Base-by-base conservation (phyloP, 371 early-diverging fungal species). In the Mortierella sp. region DNA sequence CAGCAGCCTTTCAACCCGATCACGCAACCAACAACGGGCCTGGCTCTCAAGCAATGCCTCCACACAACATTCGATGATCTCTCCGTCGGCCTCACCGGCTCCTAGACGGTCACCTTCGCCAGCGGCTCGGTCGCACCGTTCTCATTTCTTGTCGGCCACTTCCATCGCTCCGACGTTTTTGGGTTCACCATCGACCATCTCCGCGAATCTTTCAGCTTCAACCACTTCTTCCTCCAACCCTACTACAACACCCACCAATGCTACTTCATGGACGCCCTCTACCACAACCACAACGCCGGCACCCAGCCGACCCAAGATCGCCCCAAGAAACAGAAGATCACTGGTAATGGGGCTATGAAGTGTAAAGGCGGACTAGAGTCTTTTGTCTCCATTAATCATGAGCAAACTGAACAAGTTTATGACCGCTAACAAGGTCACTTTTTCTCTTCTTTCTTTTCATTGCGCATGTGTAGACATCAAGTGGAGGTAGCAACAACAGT, bases 301-400 rank as follows among this genome's bases (percentile, higher is more conserved):
- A 21, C 21, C 23, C 11, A 19, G 21, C 15, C 47, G 67, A 43
- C 66, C 70, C 11, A 63, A 71, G 48, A 67, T 75, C 28, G 56
- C 67, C 30, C 76, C 76, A 48, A 47, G 76, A 53, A 70, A 75
- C 26, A 52, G 76, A 50, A 48, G 76, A 63, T 66, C 70, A 50
- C 18, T 75, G 68, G 76, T 75, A 74, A 55, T 47, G 3, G 30
- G 18, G 19, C n/a, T 14, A 23, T 25, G 18, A 46, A 21, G 23
- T 5, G 47, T 21, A 60, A 23, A 46, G 11, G 37, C 21, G 25
- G 4, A 16, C 23, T 58, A 9, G 46, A 9, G 16, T n/a, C 48
- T 18, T 59, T 16, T 26, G 12, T 28, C 30, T 16, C 21, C 26
- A 1, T 9, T 19, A 12, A 53, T 53, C 53, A 2, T 21, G 9